A percentile compares a stretch with the other conserved stretches of the same genome.
Conservation (phyloP, 306 rosid genomes). For the Astragalus membranaceus region DNA sequence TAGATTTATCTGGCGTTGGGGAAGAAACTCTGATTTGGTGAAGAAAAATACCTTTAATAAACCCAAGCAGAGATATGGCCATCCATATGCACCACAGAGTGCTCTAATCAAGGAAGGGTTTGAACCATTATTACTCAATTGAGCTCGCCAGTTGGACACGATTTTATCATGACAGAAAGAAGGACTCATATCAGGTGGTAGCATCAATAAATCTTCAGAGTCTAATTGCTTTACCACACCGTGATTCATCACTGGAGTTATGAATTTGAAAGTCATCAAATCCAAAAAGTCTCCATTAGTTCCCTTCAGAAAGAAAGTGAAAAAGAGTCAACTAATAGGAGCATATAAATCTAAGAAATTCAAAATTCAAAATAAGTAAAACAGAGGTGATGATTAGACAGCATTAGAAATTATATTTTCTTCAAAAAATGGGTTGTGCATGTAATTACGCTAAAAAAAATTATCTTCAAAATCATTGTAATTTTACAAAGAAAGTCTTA, state of each 20-base stretch:
- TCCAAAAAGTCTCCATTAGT: slow-evolving; percentile 44
- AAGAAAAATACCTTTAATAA: slow-evolving; percentile 61
- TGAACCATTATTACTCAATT: slow-evolving; percentile 34
- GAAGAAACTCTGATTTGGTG: slow-evolving; percentile 5
- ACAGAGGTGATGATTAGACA: background rate
- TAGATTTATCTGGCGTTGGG: slow-evolving; percentile 1
- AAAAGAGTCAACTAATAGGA: slow-evolving; percentile 14
- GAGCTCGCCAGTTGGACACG: slow-evolving; percentile 60
- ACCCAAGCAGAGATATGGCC: slow-evolving; percentile 82
- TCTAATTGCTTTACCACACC: slow-evolving; percentile 76
- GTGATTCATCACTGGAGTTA: slow-evolving; percentile 60
- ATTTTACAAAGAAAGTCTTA: background rate
- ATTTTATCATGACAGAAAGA: slow-evolving; percentile 57
- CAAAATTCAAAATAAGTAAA: slow-evolving; percentile 15
- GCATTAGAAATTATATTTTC: slow-evolving; percentile 1
- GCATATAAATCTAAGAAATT: slow-evolving; percentile 13
- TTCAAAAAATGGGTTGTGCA: background rate
- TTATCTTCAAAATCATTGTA: slow-evolving; percentile 1
- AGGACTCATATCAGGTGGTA: slow-evolving; percentile 69
- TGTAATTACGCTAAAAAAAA: background rate
- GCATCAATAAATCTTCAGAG: slow-evolving; percentile 64
- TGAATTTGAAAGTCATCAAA: slow-evolving; percentile 67
- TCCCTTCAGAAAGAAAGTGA: slow-evolving; percentile 42
- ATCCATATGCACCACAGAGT: slow-evolving; percentile 80
- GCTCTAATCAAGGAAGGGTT: slow-evolving; percentile 73